Conservation (phyloP, 768 basidiomycete genomes). For the Lactarius tabidus region DNA sequence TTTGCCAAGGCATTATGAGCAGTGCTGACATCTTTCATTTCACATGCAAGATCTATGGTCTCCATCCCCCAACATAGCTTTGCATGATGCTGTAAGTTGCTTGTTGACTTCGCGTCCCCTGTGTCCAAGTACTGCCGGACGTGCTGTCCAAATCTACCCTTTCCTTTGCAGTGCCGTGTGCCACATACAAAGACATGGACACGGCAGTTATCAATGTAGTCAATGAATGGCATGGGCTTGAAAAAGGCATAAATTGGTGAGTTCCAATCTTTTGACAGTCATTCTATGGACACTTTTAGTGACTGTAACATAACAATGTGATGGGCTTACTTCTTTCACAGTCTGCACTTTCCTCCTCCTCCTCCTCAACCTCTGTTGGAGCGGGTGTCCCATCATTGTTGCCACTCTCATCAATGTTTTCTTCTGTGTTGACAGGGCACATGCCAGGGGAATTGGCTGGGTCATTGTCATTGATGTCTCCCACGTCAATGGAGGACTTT, state of each 20-base stretch:
- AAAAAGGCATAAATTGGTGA: neutral
- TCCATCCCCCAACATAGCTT: too few species aligned
- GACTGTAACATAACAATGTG: too few species aligned
- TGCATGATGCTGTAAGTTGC: neutral
- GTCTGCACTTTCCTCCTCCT: neutral
- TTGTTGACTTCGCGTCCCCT: neutral
- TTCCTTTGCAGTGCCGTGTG: neutral
- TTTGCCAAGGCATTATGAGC: too few species aligned
- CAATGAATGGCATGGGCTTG: neutral
- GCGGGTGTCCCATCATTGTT: neutral
- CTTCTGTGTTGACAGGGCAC: too few species aligned
- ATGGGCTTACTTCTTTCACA: neutral
- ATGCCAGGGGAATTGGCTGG: too few species aligned
- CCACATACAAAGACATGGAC: neutral
- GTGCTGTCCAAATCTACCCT: neutral
- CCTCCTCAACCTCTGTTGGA: neutral
- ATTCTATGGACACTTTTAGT: too few species aligned
- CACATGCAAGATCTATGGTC: too few species aligned
- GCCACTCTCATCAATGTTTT: neutral
- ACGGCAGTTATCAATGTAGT: neutral
- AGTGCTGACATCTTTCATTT: too few species aligned
- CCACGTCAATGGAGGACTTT: neutral
- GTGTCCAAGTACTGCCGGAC: neutral
- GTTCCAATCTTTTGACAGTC: too few species aligned
- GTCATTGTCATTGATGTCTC: neutral